Percentiles rank a stretch among this genome's conserved stretches.
Conservation (phyloP, 805 yeast genomes). For the Yarrowia sp. region DNA sequence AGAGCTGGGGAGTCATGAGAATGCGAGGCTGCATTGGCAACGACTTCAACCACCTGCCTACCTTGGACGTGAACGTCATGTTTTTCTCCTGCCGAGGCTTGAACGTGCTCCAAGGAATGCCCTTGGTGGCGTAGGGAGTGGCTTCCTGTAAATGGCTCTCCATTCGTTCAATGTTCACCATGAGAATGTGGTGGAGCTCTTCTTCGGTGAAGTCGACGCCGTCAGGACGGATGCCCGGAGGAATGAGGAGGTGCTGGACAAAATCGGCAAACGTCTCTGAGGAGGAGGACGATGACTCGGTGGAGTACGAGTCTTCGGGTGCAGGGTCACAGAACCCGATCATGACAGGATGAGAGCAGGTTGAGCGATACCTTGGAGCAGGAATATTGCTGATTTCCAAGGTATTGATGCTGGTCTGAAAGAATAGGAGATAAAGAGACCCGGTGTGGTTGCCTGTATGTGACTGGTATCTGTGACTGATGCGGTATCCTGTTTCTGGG, state of each 20-base stretch:
- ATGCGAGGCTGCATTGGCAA: constrained; percentile 20
- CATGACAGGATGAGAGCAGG: too few species aligned
- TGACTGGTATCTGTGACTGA: too few species aligned
- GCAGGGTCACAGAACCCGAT: constrained; percentile 36
- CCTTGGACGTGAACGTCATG: constrained; percentile 38
- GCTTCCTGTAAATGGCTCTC: constrained; percentile 10
- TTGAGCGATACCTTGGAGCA: too few species aligned
- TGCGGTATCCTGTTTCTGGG: background rate
- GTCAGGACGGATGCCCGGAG: constrained; percentile 3
- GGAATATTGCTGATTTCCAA: too few species aligned
- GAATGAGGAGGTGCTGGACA: constrained; percentile 12
- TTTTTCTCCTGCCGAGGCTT: constrained; percentile 38
- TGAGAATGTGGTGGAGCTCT: constrained; percentile 19
- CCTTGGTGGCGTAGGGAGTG: constrained; percentile 23
- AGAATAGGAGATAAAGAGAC: too few species aligned
- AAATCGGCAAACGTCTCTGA: constrained; percentile 22
- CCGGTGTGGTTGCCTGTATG: too few species aligned
- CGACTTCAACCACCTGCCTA: constrained; percentile 35
- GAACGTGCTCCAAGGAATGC: constrained; percentile 30
- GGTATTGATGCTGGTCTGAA: too few species aligned
- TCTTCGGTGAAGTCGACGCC: constrained; percentile 14
- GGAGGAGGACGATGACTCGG: constrained; percentile 18
- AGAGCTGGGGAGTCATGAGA: background rate
- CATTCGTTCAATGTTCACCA: constrained; percentile 16
- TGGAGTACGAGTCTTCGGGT: constrained; percentile 27